A percentile compares a stretch with the other conserved stretches of the same genome.
Conservation (phyloP, 2,329 filamentous ascomycete genomes). For the Bipolaris bicolor region DNA sequence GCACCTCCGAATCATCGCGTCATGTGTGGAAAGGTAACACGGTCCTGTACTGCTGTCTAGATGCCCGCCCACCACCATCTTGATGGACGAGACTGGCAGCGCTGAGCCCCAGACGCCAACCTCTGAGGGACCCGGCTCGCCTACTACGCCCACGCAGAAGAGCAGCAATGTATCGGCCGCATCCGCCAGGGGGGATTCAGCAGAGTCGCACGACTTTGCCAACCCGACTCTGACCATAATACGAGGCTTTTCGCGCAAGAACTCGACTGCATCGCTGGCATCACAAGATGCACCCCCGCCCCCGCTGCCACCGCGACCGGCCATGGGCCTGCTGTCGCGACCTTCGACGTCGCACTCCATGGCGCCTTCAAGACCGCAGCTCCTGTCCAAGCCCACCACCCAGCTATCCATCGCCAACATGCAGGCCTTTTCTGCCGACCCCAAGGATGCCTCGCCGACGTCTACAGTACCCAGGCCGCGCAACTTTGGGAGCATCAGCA, state of each 20-base stretch:
- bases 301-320: slow-evolving; percentile 62
- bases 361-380: slow-evolving; percentile 51
- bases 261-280: slow-evolving; percentile 34
- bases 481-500: slow-evolving; percentile 47
- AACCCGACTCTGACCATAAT: slow-evolving; percentile 46
- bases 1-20: slow-evolving; percentile 5
- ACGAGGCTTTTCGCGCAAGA: slow-evolving; percentile 31
- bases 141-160: slow-evolving; percentile 48
- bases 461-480: slow-evolving; percentile 47
- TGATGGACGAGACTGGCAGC: slow-evolving; percentile 40
- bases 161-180: slow-evolving; percentile 34
- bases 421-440: slow-evolving; percentile 69
- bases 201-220: slow-evolving; percentile 40
- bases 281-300: slow-evolving; percentile 58
- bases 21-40: slow-evolving; percentile 12
- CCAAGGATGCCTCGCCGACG: slow-evolving; percentile 34
- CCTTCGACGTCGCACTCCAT: slow-evolving; percentile 50
- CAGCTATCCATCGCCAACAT: slow-evolving; percentile 82
- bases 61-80: slow-evolving; percentile 27
- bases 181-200: slow-evolving; percentile 22
- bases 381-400: slow-evolving; percentile 75
- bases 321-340: slow-evolving; percentile 40
- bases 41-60: slow-evolving; percentile 10
- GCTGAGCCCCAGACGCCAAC: slow-evolving; percentile 31
- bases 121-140: slow-evolving; percentile 21